A percentile compares a stretch with the other conserved stretches of the same genome.
phyloP scores from a whole-genome alignment of 371 early-diverging fungal species.

The Nematocida minor region DNA sequence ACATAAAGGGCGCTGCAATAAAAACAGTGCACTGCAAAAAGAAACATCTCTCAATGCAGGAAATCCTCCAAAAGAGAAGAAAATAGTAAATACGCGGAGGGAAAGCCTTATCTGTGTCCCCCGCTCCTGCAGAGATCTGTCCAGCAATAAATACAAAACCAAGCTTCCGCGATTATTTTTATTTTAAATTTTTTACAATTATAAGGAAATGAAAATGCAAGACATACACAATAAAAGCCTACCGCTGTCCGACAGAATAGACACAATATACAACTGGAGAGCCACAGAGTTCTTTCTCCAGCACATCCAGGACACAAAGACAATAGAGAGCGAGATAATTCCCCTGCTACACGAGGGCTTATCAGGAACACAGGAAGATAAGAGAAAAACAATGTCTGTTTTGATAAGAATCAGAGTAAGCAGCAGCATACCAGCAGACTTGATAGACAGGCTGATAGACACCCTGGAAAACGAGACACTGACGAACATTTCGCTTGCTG shows the following conservation, averaged over 20 bases:
- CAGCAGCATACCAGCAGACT: background rate
- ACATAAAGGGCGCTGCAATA: constrained; percentile 57
- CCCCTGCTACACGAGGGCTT: constrained; percentile 20
- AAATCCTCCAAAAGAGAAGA: constrained; percentile 46
- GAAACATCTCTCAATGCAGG: constrained; percentile 43
- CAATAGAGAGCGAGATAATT: background rate
- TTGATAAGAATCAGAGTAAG: background rate
- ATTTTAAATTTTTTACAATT: constrained; percentile 26
- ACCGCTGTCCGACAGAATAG: constrained; percentile 16
- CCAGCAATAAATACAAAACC: background rate
- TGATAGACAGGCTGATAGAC: constrained; percentile 19
- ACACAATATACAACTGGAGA: constrained; percentile 31
- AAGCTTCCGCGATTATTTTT: background rate
- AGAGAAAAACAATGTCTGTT: constrained; percentile 17
- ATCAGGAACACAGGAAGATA: constrained; percentile 6
- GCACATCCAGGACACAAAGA: constrained; percentile 16
- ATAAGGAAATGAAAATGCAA: constrained; percentile 39
- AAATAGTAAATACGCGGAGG: constrained; percentile 3
- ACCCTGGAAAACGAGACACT: constrained; percentile 18
- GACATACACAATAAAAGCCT: constrained; percentile 28
- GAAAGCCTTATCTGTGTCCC: background rate
- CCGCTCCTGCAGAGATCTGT: background rate
- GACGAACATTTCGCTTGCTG: constrained; percentile 33
- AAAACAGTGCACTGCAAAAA: constrained; percentile 57
- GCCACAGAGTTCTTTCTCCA: constrained; percentile 38